Evolutionary conservation across 805 yeast species (phyloP).

Genomic region (Metschnikowia matae): DNA sequence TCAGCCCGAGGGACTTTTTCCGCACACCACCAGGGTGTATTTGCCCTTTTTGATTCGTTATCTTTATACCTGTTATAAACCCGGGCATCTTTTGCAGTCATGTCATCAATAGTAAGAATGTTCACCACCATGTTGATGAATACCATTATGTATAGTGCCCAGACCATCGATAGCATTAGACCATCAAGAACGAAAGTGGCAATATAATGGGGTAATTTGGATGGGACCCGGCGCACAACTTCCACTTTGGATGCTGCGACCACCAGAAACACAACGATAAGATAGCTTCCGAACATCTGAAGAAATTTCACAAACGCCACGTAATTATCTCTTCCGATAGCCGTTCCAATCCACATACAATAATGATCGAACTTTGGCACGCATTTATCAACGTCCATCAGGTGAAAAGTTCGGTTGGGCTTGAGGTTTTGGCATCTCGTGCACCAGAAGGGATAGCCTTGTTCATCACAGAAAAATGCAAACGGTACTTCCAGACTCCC

Average conservation of each 20-base stretch:
- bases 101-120: slow-evolving; percentile 57
- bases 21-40: slow-evolving; percentile 15
- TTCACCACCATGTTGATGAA: slow-evolving; percentile 43
- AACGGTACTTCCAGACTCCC: slow-evolving; percentile 45
- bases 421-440: slow-evolving; percentile 61
- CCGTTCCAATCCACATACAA: slow-evolving; percentile 72
- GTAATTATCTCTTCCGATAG: slow-evolving; percentile 68
- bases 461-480: slow-evolving; percentile 60
- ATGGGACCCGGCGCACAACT: slow-evolving; percentile 18
- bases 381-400: slow-evolving; percentile 51
- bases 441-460: slow-evolving; percentile 80
- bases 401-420: slow-evolving; percentile 67
- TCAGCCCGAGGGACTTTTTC: slow-evolving; percentile 23
- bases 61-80: slow-evolving; percentile 20
- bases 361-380: slow-evolving; percentile 79
- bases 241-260: slow-evolving; percentile 22
- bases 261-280: slow-evolving; percentile 27
- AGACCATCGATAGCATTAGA: slow-evolving; percentile 43
- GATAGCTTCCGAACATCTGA: slow-evolving; percentile 31
- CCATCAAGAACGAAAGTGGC: slow-evolving; percentile 43
- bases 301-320: slow-evolving; percentile 53
- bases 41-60: not conserved
- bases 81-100: slow-evolving; percentile 32
- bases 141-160: slow-evolving; percentile 42
- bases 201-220: slow-evolving; percentile 46